Conservation (phyloP, 176 grass and related monocot species). For the Oryza coarctata region DNA sequence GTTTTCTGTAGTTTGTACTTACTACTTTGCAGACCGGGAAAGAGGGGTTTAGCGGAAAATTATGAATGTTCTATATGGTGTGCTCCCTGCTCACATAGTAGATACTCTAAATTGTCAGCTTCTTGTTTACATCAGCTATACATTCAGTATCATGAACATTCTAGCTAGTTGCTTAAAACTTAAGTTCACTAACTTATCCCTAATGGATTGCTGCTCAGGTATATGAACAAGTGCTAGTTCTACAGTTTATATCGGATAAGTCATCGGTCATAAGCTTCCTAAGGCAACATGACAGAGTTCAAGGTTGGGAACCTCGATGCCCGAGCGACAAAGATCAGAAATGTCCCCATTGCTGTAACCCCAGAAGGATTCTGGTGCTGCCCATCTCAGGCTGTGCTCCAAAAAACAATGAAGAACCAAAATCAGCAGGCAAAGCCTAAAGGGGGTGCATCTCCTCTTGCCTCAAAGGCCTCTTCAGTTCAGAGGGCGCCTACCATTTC, state of each 20-base stretch:
- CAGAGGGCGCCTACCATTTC: conserved; percentile 57
- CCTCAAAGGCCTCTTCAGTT: conserved; percentile 67
- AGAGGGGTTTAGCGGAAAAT: not conserved
- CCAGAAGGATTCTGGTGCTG: conserved; percentile 99
- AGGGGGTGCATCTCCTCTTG: conserved; percentile 45
- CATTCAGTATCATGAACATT: not conserved
- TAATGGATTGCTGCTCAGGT: conserved; percentile 26
- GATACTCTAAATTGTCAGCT: not conserved
- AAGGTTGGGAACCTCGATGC: conserved; percentile 49
- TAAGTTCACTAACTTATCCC: conserved; percentile 6
- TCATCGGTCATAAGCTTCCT: not conserved
- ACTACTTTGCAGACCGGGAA: not conserved
- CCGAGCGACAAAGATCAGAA: conserved; percentile 61
- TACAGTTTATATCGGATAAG: not conserved
- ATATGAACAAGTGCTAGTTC: not conserved
- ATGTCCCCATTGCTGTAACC: conserved; percentile 80
- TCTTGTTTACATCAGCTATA: not conserved
- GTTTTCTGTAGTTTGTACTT: not conserved
- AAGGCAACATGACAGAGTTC: conserved; percentile 52
- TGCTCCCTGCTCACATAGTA: not conserved
- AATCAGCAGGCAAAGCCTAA: conserved; percentile 55
- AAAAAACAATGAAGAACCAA: conserved; percentile 70
- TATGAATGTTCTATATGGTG: not conserved
- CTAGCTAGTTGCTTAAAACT: not conserved
- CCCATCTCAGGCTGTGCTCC: conserved; percentile 79